Base-by-base conservation (phyloP, 2,329 filamentous ascomycete species). In the Zymoseptoria brevis region DNA sequence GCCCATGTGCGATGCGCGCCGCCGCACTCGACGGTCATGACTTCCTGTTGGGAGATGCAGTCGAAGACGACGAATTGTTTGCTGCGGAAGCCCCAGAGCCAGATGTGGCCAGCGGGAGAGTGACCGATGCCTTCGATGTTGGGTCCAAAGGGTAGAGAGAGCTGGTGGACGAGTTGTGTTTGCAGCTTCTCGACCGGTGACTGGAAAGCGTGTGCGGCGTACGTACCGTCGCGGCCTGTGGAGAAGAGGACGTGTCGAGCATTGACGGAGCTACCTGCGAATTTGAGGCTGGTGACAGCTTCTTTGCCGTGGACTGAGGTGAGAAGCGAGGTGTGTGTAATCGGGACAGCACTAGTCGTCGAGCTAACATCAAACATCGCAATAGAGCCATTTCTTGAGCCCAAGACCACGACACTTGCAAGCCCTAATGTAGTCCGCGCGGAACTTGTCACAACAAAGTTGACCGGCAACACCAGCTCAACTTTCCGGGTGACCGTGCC, bases 11-110 rank as follows among this genome's bases (percentile, higher is more conserved):
- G 83, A 69, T 96, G 90, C 0, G 86, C 86, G 35, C 93, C 93
- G 57, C 92, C 93, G 69, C 93, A 96, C 54, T 91, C 86, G 29
- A 96, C 80, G 0, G 79, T 80, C 57, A 87, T 82, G 16, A 93
- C 73, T 67, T 93, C 87, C 58, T 84, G 81, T 60, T 89, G 85
- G 1, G 77, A 77, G 0, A 83, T 85, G 69, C 89, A 85, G 71
- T 96, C 89, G 83, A 89, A 94, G 8, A 93, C 81, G 11, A 96
- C 78, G 69, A 97, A 95, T 53, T 84, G 79, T 62, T 85, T 90
- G 70, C 88, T 85, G 57, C 83, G 85, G 75, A 96, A 97, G 2
- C 93, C 93, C 71, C 87, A 89, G 11, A 96, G 76, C 26, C 91
- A 77, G 0, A 96, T 76, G 53, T 88, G 80, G 1, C 77, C 72